phyloP scores from a whole-genome alignment of 805 yeast genomes.

The Priceomyces melissophilus region DNA sequence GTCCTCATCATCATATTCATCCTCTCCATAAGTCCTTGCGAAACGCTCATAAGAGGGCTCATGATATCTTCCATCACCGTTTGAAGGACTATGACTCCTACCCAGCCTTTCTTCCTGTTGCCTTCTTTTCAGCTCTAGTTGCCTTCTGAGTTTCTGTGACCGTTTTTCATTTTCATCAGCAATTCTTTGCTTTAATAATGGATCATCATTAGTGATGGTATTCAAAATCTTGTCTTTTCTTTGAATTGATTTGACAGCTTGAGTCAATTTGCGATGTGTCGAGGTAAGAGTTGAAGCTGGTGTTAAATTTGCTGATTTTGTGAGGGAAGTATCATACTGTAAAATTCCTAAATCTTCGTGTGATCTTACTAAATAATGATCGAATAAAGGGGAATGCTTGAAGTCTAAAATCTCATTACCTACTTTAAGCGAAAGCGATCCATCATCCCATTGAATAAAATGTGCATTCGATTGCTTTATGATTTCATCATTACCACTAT shows the following conservation, averaged over 20 bases:
- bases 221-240: conserved; percentile 48
- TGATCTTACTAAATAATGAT: conserved; percentile 67
- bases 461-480: conserved; percentile 86
- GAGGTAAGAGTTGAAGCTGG: conserved; percentile 89
- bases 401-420: conserved; percentile 89
- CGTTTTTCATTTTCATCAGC: conserved; percentile 61
- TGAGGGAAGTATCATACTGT: conserved; percentile 63
- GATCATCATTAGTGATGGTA: conserved; percentile 60
- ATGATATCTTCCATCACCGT: conserved; percentile 8
- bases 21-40: conserved; percentile 34
- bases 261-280: conserved; percentile 77
- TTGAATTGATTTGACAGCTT: conserved; percentile 55
- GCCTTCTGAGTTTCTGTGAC: conserved; percentile 60
- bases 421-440: conserved; percentile 76
- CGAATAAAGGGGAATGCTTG: conserved; percentile 57
- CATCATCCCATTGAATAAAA: conserved; percentile 92
- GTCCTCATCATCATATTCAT: conserved; percentile 38
- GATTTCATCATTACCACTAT: conserved; percentile 66
- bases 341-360: conserved; percentile 71
- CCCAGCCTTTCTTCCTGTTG: conserved; percentile 59
- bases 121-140: conserved; percentile 58
- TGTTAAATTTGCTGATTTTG: conserved; percentile 65
- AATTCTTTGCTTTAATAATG: conserved; percentile 62
- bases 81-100: conserved; percentile 36
- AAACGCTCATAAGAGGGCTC: conserved; percentile 39